Evolutionary conservation across 345 rosid genomes (phyloP).

Genomic region (Dovyalis caffra): DNA sequence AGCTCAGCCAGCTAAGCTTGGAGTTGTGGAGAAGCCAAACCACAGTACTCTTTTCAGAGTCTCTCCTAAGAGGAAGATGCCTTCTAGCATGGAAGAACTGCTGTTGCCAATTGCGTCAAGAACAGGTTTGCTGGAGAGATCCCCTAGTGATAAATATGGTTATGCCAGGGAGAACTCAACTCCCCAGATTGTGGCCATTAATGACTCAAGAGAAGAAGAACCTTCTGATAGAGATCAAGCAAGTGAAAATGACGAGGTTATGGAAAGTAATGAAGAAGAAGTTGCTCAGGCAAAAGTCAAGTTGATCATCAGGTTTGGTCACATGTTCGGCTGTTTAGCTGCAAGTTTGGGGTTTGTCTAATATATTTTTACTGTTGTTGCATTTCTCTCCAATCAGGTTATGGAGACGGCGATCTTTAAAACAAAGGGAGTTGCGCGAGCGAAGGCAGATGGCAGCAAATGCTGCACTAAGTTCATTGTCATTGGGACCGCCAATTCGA

Average conservation of each 20-base stretch:
- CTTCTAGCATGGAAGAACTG: constrained; percentile 33
- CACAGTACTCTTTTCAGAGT: constrained; percentile 22
- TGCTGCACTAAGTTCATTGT: constrained; percentile 68
- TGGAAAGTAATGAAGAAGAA: constrained; percentile 45
- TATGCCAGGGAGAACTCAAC: constrained; percentile 23
- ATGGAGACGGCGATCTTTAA: constrained; percentile 76
- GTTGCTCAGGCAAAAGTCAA: constrained; percentile 75
- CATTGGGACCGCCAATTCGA: constrained; percentile 72
- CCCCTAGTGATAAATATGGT: constrained; percentile 28
- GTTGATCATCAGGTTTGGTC: constrained; percentile 74
- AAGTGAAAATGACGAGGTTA: constrained; percentile 32
- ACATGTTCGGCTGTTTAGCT: constrained; percentile 17
- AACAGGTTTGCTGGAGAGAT: constrained; percentile 38
- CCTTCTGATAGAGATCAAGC: constrained; percentile 34
- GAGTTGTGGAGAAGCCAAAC: constrained; percentile 34
- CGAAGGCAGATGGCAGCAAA: constrained; percentile 63
- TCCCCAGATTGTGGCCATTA: constrained; percentile 26
- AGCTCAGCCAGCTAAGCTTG: constrained; percentile 33
- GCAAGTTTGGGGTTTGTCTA: not conserved
- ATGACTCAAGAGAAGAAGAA: constrained; percentile 36
- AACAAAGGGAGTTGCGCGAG: constrained; percentile 54
- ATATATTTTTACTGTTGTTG: not conserved
- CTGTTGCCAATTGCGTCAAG: constrained; percentile 36
- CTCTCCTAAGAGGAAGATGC: constrained; percentile 35
- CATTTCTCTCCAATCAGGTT: constrained; percentile 47